These are phyloP conservation scores for Tothia fuscella DNA, from an alignment of 2,329 filamentous ascomycete genomes.

Conservation along the genomic window DNA sequence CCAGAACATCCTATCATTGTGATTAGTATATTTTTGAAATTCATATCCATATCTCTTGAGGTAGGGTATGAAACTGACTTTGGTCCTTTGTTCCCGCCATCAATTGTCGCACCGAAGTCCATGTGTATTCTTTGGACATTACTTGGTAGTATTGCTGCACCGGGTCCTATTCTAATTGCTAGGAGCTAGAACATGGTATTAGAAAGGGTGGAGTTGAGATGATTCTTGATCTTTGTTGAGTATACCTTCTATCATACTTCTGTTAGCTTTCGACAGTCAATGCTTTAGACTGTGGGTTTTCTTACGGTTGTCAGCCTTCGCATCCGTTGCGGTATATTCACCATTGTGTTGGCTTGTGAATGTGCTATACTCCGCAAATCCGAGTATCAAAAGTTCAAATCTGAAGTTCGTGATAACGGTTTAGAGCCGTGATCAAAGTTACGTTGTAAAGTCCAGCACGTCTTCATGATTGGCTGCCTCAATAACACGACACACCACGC, in stretches of 20 bases:
- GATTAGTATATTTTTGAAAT: constrained; percentile 14
- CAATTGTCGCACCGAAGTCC: constrained; percentile 52
- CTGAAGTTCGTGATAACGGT: too few species aligned
- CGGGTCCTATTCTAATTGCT: constrained; percentile 65
- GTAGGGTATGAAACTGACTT: constrained; percentile 44
- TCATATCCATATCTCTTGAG: constrained; percentile 20
- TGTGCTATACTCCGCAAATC: too few species aligned
- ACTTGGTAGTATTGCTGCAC: constrained; percentile 67
- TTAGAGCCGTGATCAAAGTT: too few species aligned
- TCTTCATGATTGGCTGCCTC: too few species aligned
- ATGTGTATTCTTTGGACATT: constrained; percentile 65
- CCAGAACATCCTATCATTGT: constrained; percentile 67
- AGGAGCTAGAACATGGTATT: constrained; percentile 46
- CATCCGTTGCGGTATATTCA: constrained; percentile 54
- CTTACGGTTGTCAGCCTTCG: constrained; percentile 61
- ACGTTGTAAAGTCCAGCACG: too few species aligned
- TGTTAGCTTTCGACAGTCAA: constrained; percentile 11
- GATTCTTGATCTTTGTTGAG: neutral
- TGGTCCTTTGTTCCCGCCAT: constrained; percentile 59
- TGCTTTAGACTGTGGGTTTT: constrained; percentile 14
- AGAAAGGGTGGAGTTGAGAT: neutral
- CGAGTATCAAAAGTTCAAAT: too few species aligned
- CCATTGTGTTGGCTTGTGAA: too few species aligned
- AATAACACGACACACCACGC: too few species aligned
- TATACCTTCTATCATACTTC: neutral